Evolutionary conservation across 352 stramenopile genomes (phyloP).

Genomic region (Globisporangium splendens): DNA sequence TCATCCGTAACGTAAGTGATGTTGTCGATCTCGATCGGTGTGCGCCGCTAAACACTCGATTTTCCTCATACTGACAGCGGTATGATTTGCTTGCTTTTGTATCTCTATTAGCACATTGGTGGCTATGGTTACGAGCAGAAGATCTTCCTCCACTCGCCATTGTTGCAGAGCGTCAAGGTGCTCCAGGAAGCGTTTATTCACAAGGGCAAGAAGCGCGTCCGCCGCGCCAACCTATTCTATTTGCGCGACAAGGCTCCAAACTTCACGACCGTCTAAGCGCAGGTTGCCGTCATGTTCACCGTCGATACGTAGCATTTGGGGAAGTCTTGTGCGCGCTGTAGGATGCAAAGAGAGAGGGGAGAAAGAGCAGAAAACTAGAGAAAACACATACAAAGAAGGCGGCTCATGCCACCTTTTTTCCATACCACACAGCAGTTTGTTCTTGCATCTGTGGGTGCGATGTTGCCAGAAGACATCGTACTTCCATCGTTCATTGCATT

Average conservation of each 20-base stretch:
- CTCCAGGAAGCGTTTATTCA: slow-evolving; percentile 88
- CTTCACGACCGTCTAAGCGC: slow-evolving; percentile 72
- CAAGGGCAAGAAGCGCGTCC: slow-evolving; percentile 90
- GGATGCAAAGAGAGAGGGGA: not conserved
- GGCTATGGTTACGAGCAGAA: slow-evolving; percentile 87
- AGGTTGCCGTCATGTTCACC: not conserved
- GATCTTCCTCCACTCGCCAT: slow-evolving; percentile 85
- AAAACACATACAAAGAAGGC: slow-evolving; percentile 10
- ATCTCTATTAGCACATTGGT: slow-evolving; percentile 58
- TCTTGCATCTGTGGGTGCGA: not conserved
- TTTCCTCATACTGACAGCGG: not conserved
- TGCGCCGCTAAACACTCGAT: not conserved
- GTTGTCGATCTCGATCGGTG: not conserved
- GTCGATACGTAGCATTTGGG: not conserved
- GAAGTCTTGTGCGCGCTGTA: not conserved
- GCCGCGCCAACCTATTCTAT: slow-evolving; percentile 89
- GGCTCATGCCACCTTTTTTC: not conserved
- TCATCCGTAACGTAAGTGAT: slow-evolving; percentile 77
- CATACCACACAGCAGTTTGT: not conserved
- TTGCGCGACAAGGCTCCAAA: slow-evolving; percentile 80
- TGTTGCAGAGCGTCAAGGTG: slow-evolving; percentile 87
- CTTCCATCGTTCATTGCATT: not conserved
- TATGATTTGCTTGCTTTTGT: not conserved
- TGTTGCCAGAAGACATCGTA: not conserved
- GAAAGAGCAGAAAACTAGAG: slow-evolving; percentile 14